Conservation (phyloP, 1,284 basidiomycete genomes). For the Malassezia cuniculi region DNA sequence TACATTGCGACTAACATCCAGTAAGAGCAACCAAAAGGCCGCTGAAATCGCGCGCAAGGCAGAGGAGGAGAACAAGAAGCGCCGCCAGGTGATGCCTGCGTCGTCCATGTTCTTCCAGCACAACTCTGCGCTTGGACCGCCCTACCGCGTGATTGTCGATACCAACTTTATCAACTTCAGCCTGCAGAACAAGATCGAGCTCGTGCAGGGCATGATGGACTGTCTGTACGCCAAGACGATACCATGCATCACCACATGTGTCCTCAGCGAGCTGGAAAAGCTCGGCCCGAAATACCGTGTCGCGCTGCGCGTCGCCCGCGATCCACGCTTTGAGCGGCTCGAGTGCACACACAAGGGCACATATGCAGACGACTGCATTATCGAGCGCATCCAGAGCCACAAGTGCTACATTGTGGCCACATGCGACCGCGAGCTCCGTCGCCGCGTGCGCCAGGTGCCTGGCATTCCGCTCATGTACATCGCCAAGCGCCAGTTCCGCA, state of each 20-base stretch:
- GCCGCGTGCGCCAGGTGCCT: slow-evolving; percentile 66
- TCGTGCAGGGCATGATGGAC: slow-evolving; percentile 97
- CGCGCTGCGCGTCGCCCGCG: slow-evolving; percentile 86
- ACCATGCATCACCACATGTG: slow-evolving; percentile 95
- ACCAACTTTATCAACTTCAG: slow-evolving; percentile 99
- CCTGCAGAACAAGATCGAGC: slow-evolving; percentile 92
- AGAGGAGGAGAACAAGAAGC: slow-evolving; percentile 19
- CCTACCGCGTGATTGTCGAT: slow-evolving; percentile 92
- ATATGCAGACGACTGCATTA: slow-evolving; percentile 95
- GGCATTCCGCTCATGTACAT: slow-evolving; percentile 45
- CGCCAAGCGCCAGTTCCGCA: slow-evolving; percentile 31
- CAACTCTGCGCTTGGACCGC: slow-evolving; percentile 88
- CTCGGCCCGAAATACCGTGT: slow-evolving; percentile 89
- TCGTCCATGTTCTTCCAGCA: slow-evolving; percentile 88
- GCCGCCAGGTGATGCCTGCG: slow-evolving; percentile 46
- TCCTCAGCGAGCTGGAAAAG: slow-evolving; percentile 94
- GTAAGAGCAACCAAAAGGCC: slow-evolving; percentile 49
- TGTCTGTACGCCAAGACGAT: slow-evolving; percentile 98
- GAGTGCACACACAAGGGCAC: slow-evolving; percentile 84
- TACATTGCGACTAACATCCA: slow-evolving; percentile 21
- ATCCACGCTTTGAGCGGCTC: slow-evolving; percentile 88
- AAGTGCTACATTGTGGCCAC: slow-evolving; percentile 97
- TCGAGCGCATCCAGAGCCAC: slow-evolving; percentile 83
- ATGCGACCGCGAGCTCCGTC: slow-evolving; percentile 84
- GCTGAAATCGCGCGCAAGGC: slow-evolving; percentile 22